A percentile compares a stretch with the other conserved stretches of the same genome.
phyloP scores from a whole-genome alignment of 2,329 filamentous ascomycete species.

The Zymoseptoria pseudotritici region DNA sequence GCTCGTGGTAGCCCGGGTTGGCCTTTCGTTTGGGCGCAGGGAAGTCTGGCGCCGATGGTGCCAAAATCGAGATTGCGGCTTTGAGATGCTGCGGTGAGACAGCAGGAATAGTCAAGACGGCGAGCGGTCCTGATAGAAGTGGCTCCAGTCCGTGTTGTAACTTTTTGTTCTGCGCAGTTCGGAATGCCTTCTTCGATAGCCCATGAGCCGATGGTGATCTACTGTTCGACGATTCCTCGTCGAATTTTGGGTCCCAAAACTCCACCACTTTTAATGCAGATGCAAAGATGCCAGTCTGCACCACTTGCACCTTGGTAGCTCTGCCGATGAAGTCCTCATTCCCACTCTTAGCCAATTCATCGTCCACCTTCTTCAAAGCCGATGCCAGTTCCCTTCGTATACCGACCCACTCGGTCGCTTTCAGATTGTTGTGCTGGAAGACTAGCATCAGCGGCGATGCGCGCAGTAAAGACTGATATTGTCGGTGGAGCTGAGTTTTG shows the following conservation, averaged over 20 bases:
- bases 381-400: constrained; percentile 61
- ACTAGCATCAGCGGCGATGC: constrained; percentile 78
- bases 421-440: constrained; percentile 74
- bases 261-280: constrained; percentile 79
- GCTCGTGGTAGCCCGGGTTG: constrained; percentile 75
- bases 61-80: constrained; percentile 68
- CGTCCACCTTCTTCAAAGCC: constrained; percentile 58
- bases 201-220: constrained; percentile 43
- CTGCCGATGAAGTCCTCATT: constrained; percentile 43
- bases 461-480: constrained; percentile 81
- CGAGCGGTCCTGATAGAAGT: constrained; percentile 73
- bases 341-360: constrained; percentile 52
- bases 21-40: constrained; percentile 68
- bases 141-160: constrained; percentile 56
- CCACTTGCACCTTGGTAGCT: constrained; percentile 62
- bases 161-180: constrained; percentile 38
- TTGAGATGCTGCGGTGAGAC: constrained; percentile 81
- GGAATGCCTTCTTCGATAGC: constrained; percentile 50
- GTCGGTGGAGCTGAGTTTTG: constrained; percentile 80
- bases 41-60: constrained; percentile 65
- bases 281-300: constrained; percentile 84
- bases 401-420: constrained; percentile 65
- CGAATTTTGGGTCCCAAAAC: constrained; percentile 51
- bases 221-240: constrained; percentile 25
- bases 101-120: constrained; percentile 68